Evolutionary conservation across 1,139 yeast species (phyloP).

Genomic region (Taiozyma sp.): DNA sequence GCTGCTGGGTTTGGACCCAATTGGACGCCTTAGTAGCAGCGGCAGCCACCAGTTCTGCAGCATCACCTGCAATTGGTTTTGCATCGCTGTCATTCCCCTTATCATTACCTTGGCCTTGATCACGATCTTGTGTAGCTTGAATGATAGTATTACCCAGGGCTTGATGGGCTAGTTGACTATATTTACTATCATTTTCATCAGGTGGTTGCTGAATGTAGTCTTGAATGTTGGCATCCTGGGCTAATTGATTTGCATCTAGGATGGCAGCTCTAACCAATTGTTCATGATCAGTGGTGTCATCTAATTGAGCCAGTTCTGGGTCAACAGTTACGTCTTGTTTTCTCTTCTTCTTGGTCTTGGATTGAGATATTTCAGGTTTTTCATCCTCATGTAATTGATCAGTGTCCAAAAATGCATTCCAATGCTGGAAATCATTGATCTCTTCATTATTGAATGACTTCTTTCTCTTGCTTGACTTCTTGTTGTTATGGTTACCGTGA

Average conservation of each 20-base stretch:
- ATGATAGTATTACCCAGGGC: conserved; percentile 15
- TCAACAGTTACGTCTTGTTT: conserved; percentile 37
- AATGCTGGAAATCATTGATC: conserved; percentile 23
- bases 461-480: conserved; percentile 21
- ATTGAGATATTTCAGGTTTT: conserved; percentile 9
- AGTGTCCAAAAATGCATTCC: conserved; percentile 31
- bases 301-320: conserved; percentile 55
- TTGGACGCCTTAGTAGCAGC: conserved; percentile 31
- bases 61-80: conserved; percentile 3
- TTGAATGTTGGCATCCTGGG: conserved; percentile 44
- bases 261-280: conserved; percentile 66
- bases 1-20: conserved; percentile 20
- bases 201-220: conserved; percentile 30
- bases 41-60: conserved; percentile 22
- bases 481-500: conserved; percentile 1
- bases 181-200: conserved; percentile 11
- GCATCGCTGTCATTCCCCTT: background rate
- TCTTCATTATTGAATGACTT: conserved; percentile 23
- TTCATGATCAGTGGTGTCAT: conserved; percentile 43
- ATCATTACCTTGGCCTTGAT: background rate
- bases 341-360: conserved; percentile 10
- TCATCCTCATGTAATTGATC: conserved; percentile 23
- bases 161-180: conserved; percentile 3
- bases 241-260: conserved; percentile 59
- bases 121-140: conserved; percentile 15